Evolutionary conservation across 2,329 filamentous ascomycete genomes (phyloP).

Genomic region (Ophiocordyceps camponoti-floridani): DNA sequence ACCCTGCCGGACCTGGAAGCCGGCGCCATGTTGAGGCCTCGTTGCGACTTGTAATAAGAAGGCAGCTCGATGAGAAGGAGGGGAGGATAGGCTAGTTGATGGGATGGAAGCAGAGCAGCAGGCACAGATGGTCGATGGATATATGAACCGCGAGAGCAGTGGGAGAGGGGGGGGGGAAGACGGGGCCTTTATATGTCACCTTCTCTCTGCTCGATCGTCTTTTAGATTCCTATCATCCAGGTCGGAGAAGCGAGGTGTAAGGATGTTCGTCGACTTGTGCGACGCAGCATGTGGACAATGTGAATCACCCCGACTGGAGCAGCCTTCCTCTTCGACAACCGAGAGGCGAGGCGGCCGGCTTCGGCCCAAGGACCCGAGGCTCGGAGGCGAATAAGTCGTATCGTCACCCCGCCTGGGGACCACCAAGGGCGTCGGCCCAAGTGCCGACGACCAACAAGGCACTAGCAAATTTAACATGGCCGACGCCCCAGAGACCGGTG

Average conservation of each 20-base stretch:
- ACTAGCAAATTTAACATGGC: not conserved
- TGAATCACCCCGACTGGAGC: slow-evolving; percentile 18
- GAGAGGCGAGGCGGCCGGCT: slow-evolving; percentile 10
- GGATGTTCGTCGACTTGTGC: slow-evolving; percentile 14
- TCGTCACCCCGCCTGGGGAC: not conserved
- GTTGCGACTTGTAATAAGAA: not conserved
- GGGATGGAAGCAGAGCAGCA: slow-evolving; percentile 4
- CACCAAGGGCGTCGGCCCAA: slow-evolving; percentile 1
- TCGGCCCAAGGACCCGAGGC: too few species aligned
- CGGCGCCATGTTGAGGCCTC: slow-evolving; percentile 12
- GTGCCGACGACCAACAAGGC: not conserved
- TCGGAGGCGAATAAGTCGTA: slow-evolving; percentile 1
- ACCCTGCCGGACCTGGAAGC: slow-evolving; percentile 13
- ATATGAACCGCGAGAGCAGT: too few species aligned
- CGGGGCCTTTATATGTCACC: slow-evolving; percentile 3
- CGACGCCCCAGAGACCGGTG: slow-evolving; percentile 15
- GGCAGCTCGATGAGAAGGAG: not conserved
- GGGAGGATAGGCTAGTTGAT: slow-evolving; percentile 2
- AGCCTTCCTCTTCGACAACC: slow-evolving; percentile 14
- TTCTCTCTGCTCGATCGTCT: slow-evolving; percentile 1
- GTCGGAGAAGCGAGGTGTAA: slow-evolving; percentile 9
- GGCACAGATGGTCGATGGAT: too few species aligned
- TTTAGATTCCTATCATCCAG: too few species aligned
- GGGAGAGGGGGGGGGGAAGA: too few species aligned
- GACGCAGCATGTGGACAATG: slow-evolving; percentile 17